phyloP scores from a whole-genome alignment of 306 rosid species.

The Trifolium dubium region DNA sequence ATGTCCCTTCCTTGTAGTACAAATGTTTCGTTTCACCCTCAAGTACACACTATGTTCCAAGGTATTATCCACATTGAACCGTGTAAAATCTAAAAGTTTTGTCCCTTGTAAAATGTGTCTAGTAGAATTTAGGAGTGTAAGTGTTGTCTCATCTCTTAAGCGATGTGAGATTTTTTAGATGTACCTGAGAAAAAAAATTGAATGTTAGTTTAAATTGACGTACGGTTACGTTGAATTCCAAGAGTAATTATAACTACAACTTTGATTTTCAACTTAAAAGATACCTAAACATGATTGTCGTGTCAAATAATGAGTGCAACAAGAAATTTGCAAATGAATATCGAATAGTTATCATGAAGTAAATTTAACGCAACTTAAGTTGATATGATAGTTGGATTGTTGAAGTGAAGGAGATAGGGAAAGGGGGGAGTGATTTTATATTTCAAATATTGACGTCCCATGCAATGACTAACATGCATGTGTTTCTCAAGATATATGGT shows the following conservation, averaged over 20 bases:
- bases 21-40: no score
- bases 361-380: slow-evolving; percentile 56
- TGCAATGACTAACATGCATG: slow-evolving; percentile 16
- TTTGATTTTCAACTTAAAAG: slow-evolving; percentile 39
- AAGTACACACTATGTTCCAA: no score
- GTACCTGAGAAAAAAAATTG: no score
- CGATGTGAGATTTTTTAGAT: no score
- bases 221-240: slow-evolving; percentile 35
- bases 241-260: slow-evolving; percentile 46
- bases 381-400: slow-evolving; percentile 46
- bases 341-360: slow-evolving; percentile 45
- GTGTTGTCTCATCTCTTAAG: no score
- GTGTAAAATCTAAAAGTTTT: no score
- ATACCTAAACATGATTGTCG: slow-evolving; percentile 41
- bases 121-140: no score
- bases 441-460: not conserved
- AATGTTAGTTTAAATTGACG: not conserved
- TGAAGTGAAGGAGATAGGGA: slow-evolving; percentile 27
- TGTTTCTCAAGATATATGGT: not conserved
- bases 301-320: slow-evolving; percentile 47
- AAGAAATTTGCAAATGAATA: slow-evolving; percentile 31
- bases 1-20: no score
- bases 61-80: no score
- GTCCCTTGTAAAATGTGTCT: no score
- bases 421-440: slow-evolving; percentile 46